phyloP scores from a whole-genome alignment of 2,329 filamentous ascomycete genomes.

The Trichoderma aggressivum region DNA sequence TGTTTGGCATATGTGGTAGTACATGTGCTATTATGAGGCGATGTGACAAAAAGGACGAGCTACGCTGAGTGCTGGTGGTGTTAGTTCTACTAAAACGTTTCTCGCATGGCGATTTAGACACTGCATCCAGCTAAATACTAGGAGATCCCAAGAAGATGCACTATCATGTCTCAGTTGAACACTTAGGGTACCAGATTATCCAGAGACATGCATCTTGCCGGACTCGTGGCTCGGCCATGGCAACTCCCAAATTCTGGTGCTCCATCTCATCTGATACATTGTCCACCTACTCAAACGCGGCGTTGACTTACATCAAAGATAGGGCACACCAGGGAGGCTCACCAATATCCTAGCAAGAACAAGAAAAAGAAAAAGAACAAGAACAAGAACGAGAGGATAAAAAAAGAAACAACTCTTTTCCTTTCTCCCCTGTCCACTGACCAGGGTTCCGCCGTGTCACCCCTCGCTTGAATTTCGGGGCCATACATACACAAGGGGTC shows the following conservation, averaged over 20 bases:
- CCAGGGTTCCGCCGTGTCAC: neutral
- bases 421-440: neutral
- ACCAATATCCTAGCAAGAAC: neutral
- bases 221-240: neutral
- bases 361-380: neutral
- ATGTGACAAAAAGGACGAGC: neutral
- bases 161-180: neutral
- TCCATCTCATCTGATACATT: neutral
- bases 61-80: neutral
- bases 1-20: neutral
- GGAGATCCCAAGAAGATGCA: neutral
- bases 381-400: neutral
- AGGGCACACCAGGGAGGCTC: neutral
- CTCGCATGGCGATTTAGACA: neutral
- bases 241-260: neutral
- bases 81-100: neutral
- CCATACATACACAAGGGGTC: neutral
- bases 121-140: neutral
- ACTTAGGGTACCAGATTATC: neutral
- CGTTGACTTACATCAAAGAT: neutral
- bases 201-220: neutral
- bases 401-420: neutral
- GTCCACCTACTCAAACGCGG: neutral
- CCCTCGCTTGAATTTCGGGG: neutral
- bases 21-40: neutral